phyloP scores from a whole-genome alignment of 176 grass and related monocot species.

The bread wheat (Triticum aestivum) region IWGSC_CS_RefSeq_v2.1 NC_057814.1:5160153-5160652 shows the following conservation, averaged over 20 bases:
- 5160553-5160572: not conserved
- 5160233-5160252: not conserved
- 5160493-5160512: constrained; percentile 6
- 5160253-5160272: not conserved
- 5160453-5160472: not conserved
- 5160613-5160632: not conserved
- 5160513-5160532: not conserved
- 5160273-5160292: not conserved
- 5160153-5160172: constrained; percentile 53
- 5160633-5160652: not conserved
- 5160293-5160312: not conserved
- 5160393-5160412: not conserved
- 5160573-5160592: constrained; percentile 1
- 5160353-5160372: not conserved
- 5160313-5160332: not conserved
- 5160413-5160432: not conserved
- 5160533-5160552: not conserved
- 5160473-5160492: not conserved
- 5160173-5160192: constrained; percentile 50
- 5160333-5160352: not conserved
- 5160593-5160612: not conserved
- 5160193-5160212: constrained; percentile 67
- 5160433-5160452: not conserved
- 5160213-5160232: constrained; percentile 56
- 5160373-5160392: constrained; percentile 16